A percentile compares a stretch with the other conserved stretches of the same genome.
These are phyloP conservation scores for Boletus sp. DNA, from an alignment of 768 basidiomycete species.

Conservation along the genomic window DNA sequence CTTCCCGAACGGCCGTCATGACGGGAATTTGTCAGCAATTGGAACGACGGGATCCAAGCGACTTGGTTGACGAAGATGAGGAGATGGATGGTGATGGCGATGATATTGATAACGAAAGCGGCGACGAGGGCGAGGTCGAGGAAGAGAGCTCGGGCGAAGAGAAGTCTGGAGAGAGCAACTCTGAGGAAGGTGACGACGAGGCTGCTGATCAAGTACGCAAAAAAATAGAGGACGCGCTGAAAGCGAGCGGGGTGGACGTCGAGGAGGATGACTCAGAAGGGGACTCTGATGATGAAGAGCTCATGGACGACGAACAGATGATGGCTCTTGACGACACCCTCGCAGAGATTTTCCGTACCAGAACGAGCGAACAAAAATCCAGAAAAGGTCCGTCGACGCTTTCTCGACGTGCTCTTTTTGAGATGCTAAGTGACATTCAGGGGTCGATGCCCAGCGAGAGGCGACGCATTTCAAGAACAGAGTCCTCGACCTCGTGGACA, in stretches of 20 bases:
- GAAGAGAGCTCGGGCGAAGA: conserved; percentile 35
- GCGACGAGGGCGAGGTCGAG: conserved; percentile 37
- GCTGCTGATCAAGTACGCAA: conserved; percentile 51
- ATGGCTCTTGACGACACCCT: conserved; percentile 93
- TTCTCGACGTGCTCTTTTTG: background rate
- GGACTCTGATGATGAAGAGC: conserved; percentile 53
- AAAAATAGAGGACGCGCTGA: conserved; percentile 64
- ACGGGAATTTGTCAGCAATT: conserved; percentile 64
- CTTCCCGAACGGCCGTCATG: background rate
- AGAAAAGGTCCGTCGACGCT: conserved; percentile 55
- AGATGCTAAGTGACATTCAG: conserved; percentile 31
- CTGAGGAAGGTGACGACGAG: conserved; percentile 52
- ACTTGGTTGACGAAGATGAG: conserved; percentile 44
- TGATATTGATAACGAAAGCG: conserved; percentile 36
- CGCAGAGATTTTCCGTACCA: conserved; percentile 78
- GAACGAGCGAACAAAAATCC: conserved; percentile 56
- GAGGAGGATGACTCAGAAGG: conserved; percentile 54
- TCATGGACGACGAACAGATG: conserved; percentile 98
- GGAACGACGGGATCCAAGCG: conserved; percentile 63
- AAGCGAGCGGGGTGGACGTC: conserved; percentile 56
- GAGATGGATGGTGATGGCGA: conserved; percentile 39
- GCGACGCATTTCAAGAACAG: conserved; percentile 96
- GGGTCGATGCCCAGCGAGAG: conserved; percentile 73
- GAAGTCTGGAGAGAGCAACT: conserved; percentile 35
- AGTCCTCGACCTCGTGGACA: conserved; percentile 91